phyloP scores from a whole-genome alignment of 108 stramenopile species.

The Cyclotella distinguenda region DNA sequence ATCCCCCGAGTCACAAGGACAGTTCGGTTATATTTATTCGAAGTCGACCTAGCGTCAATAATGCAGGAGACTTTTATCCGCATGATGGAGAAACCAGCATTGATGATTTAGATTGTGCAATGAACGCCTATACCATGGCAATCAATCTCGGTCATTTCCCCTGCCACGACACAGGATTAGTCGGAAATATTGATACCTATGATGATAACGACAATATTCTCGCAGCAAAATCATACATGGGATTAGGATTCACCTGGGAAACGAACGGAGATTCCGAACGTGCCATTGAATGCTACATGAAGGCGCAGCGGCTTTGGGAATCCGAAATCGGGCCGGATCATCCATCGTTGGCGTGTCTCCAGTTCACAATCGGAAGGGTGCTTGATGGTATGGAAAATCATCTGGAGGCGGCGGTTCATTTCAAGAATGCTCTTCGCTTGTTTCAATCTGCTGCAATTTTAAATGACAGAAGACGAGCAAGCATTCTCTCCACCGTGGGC shows the following conservation, averaged over 20 bases:
- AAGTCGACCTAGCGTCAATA: not conserved
- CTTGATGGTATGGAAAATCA: conserved; percentile 67
- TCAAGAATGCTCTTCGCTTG: conserved; percentile 36
- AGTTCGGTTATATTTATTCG: not conserved
- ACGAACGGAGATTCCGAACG: conserved; percentile 37
- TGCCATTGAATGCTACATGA: conserved; percentile 40
- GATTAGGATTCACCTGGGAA: conserved; percentile 43
- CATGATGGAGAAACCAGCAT: conserved; percentile 20
- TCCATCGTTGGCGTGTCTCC: conserved; percentile 17
- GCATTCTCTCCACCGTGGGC: conserved; percentile 40
- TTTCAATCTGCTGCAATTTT: conserved; percentile 2
- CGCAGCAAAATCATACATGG: conserved; percentile 43
- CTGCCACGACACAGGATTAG: not conserved
- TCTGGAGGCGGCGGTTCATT: conserved; percentile 44
- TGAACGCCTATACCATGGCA: conserved; percentile 26
- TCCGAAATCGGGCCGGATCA: conserved; percentile 20
- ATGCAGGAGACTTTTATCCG: conserved; percentile 12
- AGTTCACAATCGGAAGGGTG: conserved; percentile 60
- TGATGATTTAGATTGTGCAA: conserved; percentile 46
- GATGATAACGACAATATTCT: conserved; percentile 30
- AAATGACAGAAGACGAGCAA: conserved; percentile 7
- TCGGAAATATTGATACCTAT: not conserved
- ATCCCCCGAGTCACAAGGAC: too few species aligned
- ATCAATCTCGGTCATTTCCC: conserved; percentile 38
- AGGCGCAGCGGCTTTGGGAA: conserved; percentile 32